Base-by-base conservation (phyloP, 1,284 basidiomycete species). In the Mycena sp. region DNA sequence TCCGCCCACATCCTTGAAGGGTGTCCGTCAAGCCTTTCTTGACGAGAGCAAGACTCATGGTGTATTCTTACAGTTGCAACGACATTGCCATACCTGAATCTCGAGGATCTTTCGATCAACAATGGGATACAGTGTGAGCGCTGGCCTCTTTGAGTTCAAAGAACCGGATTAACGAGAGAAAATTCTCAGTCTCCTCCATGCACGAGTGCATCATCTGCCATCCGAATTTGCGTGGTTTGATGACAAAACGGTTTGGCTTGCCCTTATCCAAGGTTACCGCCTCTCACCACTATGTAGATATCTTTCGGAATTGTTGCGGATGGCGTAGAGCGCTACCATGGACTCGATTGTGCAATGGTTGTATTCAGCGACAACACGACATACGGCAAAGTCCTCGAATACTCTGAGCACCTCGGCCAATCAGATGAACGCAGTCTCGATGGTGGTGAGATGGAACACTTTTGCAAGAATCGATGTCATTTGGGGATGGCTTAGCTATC, bases 11-110 rank as follows among this genome's bases (percentile, higher is more conserved):
- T n/a, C n/a, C n/a, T n/a, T n/a, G n/a, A n/a, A n/a, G n/a, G n/a
- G n/a, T n/a, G n/a, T n/a, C n/a, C n/a, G n/a, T n/a, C n/a, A n/a
- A n/a, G n/a, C n/a, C n/a, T n/a, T n/a, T n/a, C n/a, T n/a, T n/a
- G n/a, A n/a, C n/a, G n/a, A n/a, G n/a, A n/a, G n/a, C n/a, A n/a
- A n/a, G n/a, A n/a, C n/a, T n/a, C n/a, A n/a, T n/a, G n/a, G n/a
- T n/a, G n/a, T n/a, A n/a, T n/a, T n/a, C n/a, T n/a, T n/a, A n/a
- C n/a, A n/a, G n/a, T n/a, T n/a, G n/a, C n/a, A n/a, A n/a, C n/a
- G n/a, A n/a, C n/a, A n/a, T 32, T 62, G 38, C 60, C 60, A 25
- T 62, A 62, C 45, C 28, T 62, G 37, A 62, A 62, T 38, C 54
- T 62, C 12, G 60, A 56, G 21, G 60, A 62, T 46, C 54, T 62